phyloP scores from a whole-genome alignment of 257 asterid genomes.

The Nicotiana paniculata region DNA sequence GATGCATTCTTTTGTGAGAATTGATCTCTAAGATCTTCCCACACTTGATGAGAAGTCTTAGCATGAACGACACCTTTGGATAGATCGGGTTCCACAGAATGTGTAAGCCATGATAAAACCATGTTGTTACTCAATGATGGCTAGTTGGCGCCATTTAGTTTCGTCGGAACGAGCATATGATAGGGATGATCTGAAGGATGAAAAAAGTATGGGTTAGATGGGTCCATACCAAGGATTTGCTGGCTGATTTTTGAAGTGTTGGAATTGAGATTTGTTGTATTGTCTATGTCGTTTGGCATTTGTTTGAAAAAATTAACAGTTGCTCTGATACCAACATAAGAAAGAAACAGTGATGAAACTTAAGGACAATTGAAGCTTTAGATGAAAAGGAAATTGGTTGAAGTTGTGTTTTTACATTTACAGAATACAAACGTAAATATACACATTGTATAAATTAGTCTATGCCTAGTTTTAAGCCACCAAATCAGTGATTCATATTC shows the following conservation, averaged over 20 bases:
- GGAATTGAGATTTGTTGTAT: neutral
- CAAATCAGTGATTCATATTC: too few relatives aligned
- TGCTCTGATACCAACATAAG: neutral
- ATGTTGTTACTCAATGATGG: neutral
- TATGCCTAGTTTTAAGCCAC: too few relatives aligned
- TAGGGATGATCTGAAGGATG: neutral
- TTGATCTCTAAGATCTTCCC: neutral
- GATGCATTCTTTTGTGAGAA: conserved; percentile 3
- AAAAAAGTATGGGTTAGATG: neutral
- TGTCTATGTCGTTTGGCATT: neutral
- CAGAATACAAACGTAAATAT: too few relatives aligned
- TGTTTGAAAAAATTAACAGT: neutral
- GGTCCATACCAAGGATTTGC: neutral
- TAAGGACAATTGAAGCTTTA: too few relatives aligned
- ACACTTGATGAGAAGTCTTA: neutral
- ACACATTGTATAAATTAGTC: too few relatives aligned
- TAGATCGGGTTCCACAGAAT: neutral
- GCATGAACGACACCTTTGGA: neutral
- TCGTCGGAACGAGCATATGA: neutral
- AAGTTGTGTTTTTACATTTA: too few relatives aligned
- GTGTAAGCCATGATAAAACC: neutral
- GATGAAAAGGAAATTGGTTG: too few relatives aligned
- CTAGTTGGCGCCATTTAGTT: neutral
- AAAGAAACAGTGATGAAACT: neutral
- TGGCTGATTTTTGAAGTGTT: neutral